Conservation (phyloP, 345 rosid genomes). For the Melaleuca alternifolia region DNA sequence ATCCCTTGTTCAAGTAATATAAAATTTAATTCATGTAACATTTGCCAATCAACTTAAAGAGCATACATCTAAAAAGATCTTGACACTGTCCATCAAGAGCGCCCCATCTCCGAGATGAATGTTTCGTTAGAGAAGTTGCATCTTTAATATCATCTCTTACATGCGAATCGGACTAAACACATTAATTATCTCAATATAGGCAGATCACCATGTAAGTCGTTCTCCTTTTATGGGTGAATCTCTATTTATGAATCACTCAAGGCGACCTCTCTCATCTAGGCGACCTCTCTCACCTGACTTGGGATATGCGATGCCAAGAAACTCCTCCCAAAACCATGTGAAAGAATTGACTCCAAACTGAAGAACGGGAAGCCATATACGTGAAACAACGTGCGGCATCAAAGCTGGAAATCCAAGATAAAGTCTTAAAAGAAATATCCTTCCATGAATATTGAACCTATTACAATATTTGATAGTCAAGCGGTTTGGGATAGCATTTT, state of each 20-base stretch:
- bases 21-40: background rate
- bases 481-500: background rate
- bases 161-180: background rate
- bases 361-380: background rate
- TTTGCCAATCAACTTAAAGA: background rate
- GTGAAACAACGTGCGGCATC: background rate
- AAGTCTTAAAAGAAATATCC: background rate
- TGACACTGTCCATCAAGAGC: background rate
- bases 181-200: background rate
- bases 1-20: background rate
- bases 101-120: background rate
- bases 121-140: background rate
- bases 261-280: rapidly evolving
- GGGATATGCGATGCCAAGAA: background rate
- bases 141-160: background rate
- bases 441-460: background rate
- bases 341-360: background rate
- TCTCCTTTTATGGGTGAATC: background rate
- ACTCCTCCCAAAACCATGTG: background rate
- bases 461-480: background rate
- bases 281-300: background rate
- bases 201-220: background rate
- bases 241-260: background rate
- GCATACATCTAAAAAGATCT: background rate
- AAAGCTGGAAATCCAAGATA: background rate